These are phyloP conservation scores for Globisporangium polare DNA, from an alignment of 352 stramenopile species.

Conservation along the genomic window DNA sequence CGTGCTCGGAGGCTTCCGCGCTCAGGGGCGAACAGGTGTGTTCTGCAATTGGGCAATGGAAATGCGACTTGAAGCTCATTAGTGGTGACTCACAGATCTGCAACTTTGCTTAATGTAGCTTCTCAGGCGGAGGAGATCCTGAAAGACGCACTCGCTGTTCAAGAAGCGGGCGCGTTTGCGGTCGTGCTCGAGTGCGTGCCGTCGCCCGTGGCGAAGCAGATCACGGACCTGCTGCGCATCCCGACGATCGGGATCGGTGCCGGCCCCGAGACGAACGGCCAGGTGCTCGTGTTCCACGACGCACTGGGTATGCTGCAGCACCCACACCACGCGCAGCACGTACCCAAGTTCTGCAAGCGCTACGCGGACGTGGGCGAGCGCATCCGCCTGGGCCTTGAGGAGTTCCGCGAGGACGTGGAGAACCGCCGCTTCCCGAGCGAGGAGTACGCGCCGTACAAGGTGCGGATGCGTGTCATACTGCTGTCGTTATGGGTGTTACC, in stretches of 20 bases:
- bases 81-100: not conserved
- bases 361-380: constrained; percentile 95
- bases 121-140: constrained; percentile 89
- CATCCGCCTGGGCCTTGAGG: constrained; percentile 91
- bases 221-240: constrained; percentile 96
- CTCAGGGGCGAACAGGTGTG: constrained; percentile 93
- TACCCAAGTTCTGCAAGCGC: constrained; percentile 98
- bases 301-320: constrained; percentile 98
- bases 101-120: constrained; percentile 24
- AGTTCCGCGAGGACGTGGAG: constrained; percentile 97
- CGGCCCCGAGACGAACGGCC: constrained; percentile 90
- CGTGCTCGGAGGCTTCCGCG: constrained; percentile 95
- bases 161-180: constrained; percentile 95
- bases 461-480: constrained; percentile 12
- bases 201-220: constrained; percentile 86
- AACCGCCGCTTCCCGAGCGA: constrained; percentile 91
- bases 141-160: constrained; percentile 95
- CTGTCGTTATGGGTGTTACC: not conserved
- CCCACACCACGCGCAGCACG: constrained; percentile 93
- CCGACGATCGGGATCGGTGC: constrained; percentile 99
- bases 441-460: constrained; percentile 95
- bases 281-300: constrained; percentile 98
- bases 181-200: constrained; percentile 87
- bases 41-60: not conserved
- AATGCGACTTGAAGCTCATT: not conserved